These are phyloP conservation scores for Diaporthe citri DNA, from an alignment of 2,329 filamentous ascomycete genomes.

Conservation along the genomic window DNA sequence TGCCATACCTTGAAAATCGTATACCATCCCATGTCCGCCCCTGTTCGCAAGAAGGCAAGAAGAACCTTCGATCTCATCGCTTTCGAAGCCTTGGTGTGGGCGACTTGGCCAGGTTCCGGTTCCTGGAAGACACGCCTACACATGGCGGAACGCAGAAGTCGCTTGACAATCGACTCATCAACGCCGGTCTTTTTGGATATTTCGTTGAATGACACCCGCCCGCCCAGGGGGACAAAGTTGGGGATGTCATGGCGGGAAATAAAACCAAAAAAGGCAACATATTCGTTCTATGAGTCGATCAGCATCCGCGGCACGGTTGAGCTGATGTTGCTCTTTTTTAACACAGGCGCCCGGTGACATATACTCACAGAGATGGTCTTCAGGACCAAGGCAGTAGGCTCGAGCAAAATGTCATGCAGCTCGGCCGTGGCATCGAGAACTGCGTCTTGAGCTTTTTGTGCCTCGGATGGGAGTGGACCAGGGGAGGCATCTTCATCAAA, in stretches of 20 bases:
- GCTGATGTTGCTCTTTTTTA: too few relatives aligned
- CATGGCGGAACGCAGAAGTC: constrained; percentile 1
- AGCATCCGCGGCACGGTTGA: too few relatives aligned
- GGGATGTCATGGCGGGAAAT: constrained; percentile 10
- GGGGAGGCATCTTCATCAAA: constrained; percentile 12
- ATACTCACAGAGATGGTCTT: background rate
- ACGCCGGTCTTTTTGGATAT: constrained; percentile 9
- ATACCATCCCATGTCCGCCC: constrained; percentile 3
- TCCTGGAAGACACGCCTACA: constrained; percentile 12
- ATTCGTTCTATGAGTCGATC: background rate
- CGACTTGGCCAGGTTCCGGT: background rate
- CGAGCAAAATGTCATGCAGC: background rate
- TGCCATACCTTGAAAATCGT: constrained; percentile 1
- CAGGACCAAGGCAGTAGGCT: background rate
- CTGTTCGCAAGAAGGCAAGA: constrained; percentile 2
- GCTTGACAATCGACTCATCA: background rate
- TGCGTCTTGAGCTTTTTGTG: background rate
- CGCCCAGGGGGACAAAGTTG: background rate
- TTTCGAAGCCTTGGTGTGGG: constrained; percentile 15
- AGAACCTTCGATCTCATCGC: background rate
- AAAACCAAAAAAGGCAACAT: constrained; percentile 2
- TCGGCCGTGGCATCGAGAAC: too few relatives aligned
- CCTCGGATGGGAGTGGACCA: background rate
- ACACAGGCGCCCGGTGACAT: too few relatives aligned
- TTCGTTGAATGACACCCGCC: background rate